Evolutionary conservation across 768 basidiomycete genomes (phyloP), one percentile per base, ranked within the genome.

Genomic region (Naganishia antarctica): DNA sequence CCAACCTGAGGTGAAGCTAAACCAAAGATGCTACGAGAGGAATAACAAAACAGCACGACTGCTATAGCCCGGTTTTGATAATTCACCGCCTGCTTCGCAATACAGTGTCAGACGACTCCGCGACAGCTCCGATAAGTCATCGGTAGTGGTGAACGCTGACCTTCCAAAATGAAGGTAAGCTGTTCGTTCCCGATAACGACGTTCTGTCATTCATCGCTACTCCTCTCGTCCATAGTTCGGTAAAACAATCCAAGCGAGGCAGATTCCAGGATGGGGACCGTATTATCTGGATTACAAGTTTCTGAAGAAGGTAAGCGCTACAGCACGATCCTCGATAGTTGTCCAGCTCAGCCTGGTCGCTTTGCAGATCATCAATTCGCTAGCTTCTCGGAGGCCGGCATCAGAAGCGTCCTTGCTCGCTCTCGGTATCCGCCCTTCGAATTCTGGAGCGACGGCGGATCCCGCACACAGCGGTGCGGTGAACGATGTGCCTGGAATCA

Each of bases 251-350:
- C 92, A 91, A 78, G 85, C 88, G 31, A 89, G 94, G 77, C 91
- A 96, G 81, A 86, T 97, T 61, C 92, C 94, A 58, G 94, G 93
- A 80, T 99, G 94, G 94, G 90, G 90, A 29, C 76, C 82, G 45
- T 90, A 90, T 81, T 98, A 98, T 80, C 85, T 97, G 65, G 93
- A 98, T 80, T 99, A 99, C 84, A 99, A 99, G 81, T 88, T 88
- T 72, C 83, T 96, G 76, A 96, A 96, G 81, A 77, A 77, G 72
- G 79, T 75, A 31, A 60, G 73, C 37, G 8, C 44, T 16, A 46
- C 43, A 31, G 0, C n/a, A 9, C 13, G 32, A 9, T 41, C 25
- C 8, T 11, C 13, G 45, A 28, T n/a, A 44, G 21, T 34, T 21
- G 34, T 12, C 21, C 40, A 29, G 32, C 61, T 34, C 21, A 32